phyloP scores from a whole-genome alignment of 352 stramenopile genomes.

The Pythium brachiatum region DNA sequence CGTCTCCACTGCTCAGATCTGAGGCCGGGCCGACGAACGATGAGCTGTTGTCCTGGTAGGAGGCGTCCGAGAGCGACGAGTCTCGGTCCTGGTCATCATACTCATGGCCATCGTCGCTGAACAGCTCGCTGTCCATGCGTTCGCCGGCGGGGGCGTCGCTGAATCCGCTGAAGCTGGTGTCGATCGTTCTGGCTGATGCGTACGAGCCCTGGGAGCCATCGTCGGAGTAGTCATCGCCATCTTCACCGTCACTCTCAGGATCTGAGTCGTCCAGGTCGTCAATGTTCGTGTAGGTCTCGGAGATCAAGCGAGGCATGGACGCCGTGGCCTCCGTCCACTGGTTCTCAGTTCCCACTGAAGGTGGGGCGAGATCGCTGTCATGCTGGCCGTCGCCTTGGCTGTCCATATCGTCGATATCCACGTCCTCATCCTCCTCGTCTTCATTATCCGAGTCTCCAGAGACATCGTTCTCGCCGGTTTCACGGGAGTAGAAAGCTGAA shows the following conservation, averaged over 20 bases:
- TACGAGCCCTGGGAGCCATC: slow-evolving; percentile 1
- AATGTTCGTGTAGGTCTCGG: slow-evolving; percentile 9
- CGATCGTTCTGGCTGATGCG: slow-evolving; percentile 2
- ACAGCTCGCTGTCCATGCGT: slow-evolving; percentile 14
- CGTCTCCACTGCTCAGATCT: slow-evolving; percentile 14
- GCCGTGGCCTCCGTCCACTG: neutral
- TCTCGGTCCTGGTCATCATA: neutral
- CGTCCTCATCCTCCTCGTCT: neutral
- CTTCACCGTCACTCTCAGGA: slow-evolving; percentile 9
- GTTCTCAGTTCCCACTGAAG: neutral
- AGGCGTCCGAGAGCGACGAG: neutral
- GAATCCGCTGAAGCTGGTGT: slow-evolving; percentile 6
- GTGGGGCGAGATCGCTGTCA: neutral
- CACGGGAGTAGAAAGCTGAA: slow-evolving; percentile 8
- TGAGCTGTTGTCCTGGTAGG: neutral
- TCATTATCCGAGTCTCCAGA: slow-evolving; percentile 1
- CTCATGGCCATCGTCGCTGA: slow-evolving; percentile 25
- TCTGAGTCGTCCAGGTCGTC: slow-evolving; percentile 24
- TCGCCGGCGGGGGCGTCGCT: neutral
- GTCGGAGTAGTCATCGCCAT: slow-evolving; percentile 3
- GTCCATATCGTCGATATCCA: slow-evolving; percentile 12
- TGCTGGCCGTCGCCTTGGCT: slow-evolving; percentile 1
- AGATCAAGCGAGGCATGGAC: slow-evolving; percentile 6
- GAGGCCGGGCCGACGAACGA: neutral
- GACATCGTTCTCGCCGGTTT: slow-evolving; percentile 20